phyloP scores from a whole-genome alignment of 805 yeast species.

The Wickerhamiella azymoides region DNA sequence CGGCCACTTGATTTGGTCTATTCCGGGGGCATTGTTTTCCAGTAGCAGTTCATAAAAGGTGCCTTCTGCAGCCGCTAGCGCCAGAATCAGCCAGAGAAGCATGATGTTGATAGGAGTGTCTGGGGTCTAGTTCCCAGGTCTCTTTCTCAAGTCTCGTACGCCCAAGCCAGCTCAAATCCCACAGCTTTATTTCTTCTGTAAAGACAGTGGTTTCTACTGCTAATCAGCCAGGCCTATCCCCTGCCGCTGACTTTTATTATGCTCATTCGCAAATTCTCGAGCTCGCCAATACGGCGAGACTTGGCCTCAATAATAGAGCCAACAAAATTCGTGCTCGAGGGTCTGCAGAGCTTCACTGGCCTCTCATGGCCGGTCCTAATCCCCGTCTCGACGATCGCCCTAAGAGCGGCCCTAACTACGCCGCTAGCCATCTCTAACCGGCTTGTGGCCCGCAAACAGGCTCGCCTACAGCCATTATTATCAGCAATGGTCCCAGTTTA shows the following conservation, averaged over 20 bases:
- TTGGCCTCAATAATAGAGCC: conserved; percentile 14
- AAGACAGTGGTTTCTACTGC: too few relatives aligned
- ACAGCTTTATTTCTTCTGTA: too few relatives aligned
- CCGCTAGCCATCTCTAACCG: conserved; percentile 72
- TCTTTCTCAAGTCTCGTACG: too few relatives aligned
- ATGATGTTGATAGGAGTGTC: too few relatives aligned
- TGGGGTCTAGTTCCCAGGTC: too few relatives aligned
- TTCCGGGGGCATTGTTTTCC: too few relatives aligned
- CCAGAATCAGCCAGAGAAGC: too few relatives aligned
- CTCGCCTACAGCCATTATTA: conserved; percentile 53
- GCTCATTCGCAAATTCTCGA: neutral
- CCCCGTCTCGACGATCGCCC: conserved; percentile 53
- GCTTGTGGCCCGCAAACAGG: conserved; percentile 53
- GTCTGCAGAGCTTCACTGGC: conserved; percentile 26
- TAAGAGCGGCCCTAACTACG: conserved; percentile 54
- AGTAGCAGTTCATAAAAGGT: too few relatives aligned
- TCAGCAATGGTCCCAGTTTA: conserved; percentile 65
- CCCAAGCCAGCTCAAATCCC: too few relatives aligned
- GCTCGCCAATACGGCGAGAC: neutral
- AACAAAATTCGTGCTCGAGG: conserved; percentile 13
- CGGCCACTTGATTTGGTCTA: too few relatives aligned
- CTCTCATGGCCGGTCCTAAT: conserved; percentile 76
- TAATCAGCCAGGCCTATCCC: too few relatives aligned
- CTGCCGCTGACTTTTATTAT: neutral
- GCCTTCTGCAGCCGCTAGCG: too few relatives aligned